Evolutionary conservation across 2,329 filamentous ascomycete genomes (phyloP), one percentile per base, ranked within the genome.

Genomic region (Ascochyta koolunga): DNA sequence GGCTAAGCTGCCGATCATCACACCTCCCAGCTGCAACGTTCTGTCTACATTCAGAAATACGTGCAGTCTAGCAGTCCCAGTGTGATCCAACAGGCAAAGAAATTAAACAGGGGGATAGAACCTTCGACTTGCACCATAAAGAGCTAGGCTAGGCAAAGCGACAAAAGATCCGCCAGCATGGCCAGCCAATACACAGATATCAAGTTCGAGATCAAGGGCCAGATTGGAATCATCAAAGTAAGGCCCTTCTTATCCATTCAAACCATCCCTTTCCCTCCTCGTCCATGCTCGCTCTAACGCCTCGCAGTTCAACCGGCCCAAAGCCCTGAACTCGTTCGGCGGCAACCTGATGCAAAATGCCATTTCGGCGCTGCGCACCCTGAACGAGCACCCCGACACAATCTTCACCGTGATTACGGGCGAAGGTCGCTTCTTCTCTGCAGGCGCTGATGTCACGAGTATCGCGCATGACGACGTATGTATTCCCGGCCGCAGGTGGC

Each of bases 361-460:
- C 7, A 75, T 81, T 21, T 69, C 67, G 4, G 79, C 78, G 0
- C 65, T 82, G 1, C 68, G 79, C 52, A 72, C 76, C 31, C 69
- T 82, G 4, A 74, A 82, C 58, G 72, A 78, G 29, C 72, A 82
- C 57, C 79, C 79, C 3, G 74, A 78, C 33, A 82, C 80, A 5
- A 65, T 81, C 13, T 81, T 82, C 61, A 82, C 80, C 1, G 79
- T 82, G 1, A 57, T 82, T 10, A 82, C 79, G 0, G 80, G 80
- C 16, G 79, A 80, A 58, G 80, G 80, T 2, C 69, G 79, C 10
- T 82, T 81, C 65, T 82, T 82, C 61, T 79, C 76, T 18, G 77
- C 79, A 0, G 80, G 80, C 16, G 79, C 80, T 16, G 79, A 82
- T 69, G 76, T 82, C 1, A 76, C 72, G 61, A 73, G 76, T 68